Percentiles rank a stretch among this genome's conserved stretches.
These are phyloP conservation scores for Kodamaea arcana DNA, from an alignment of 1,139 yeast species.

Conservation along the genomic window DNA sequence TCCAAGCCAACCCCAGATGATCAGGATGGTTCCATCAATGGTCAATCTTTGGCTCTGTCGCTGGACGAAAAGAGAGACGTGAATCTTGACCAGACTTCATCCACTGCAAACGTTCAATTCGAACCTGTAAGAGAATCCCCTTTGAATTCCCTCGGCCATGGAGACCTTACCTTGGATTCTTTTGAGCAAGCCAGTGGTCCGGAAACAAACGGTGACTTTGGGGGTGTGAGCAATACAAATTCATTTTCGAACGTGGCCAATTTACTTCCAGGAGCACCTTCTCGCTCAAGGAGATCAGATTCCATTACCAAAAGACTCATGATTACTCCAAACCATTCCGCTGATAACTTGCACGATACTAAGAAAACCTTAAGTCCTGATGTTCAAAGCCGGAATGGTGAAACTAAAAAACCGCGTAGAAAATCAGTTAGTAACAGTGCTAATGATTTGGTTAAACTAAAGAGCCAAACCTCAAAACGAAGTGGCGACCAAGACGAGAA, in stretches of 20 bases:
- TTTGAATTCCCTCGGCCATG: conserved; percentile 65
- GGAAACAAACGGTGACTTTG: background rate
- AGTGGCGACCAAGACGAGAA: conserved; percentile 9
- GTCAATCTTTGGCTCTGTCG: background rate
- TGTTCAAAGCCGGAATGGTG: conserved; percentile 14
- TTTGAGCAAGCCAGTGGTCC: conserved; percentile 26
- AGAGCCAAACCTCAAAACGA: conserved; percentile 8
- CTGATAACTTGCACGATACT: conserved; percentile 16
- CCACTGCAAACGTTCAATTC: conserved; percentile 39
- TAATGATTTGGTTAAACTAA: conserved; percentile 9
- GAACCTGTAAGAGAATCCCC: conserved; percentile 57
- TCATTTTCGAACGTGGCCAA: conserved; percentile 6
- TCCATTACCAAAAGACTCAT: conserved; percentile 9
- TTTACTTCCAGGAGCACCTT: conserved; percentile 4
- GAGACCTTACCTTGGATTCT: conserved; percentile 61
- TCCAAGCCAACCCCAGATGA: conserved; percentile 6
- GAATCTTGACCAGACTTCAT: background rate
- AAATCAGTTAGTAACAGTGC: conserved; percentile 14
- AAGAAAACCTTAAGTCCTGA: conserved; percentile 20
- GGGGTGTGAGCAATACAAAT: conserved; percentile 3
- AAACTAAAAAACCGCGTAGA: conserved; percentile 19
- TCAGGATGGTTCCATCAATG: background rate
- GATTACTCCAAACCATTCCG: conserved; percentile 18
- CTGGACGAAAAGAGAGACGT: conserved; percentile 3
- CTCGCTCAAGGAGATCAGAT: conserved; percentile 8